Base-by-base conservation (phyloP, 139 green algal genomes). In the Closterium sp. region DNA sequence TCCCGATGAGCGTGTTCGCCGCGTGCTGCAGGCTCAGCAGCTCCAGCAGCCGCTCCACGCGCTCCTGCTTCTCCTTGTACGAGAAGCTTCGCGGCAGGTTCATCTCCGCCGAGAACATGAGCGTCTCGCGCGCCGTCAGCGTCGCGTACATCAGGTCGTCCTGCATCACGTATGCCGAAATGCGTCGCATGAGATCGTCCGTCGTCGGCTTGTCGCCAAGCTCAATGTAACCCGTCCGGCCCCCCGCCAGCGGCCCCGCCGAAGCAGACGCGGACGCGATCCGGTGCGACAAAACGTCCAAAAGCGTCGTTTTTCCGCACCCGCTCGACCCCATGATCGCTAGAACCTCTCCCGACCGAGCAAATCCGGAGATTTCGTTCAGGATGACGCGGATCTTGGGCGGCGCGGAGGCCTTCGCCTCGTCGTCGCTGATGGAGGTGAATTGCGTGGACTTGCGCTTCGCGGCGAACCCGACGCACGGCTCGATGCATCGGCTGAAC, bases 291-390 rank as follows among this genome's bases (percentile, higher is more conserved):
- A 95, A 31, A 21, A 90, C 94, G 90, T 95, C 95, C 79, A 95
- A 34, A 24, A 95, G 34, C n/a, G 88, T 93, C 38, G 94, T 91
- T 85, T 95, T 95, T 3, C 94, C 92, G 19, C 31, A 86, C n/a
- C 92, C 92, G 34, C 90, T 94, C 13, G 92, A 91, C 19, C 97
- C 97, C 96, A 98, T 97, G 89, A 98, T 93, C 1, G 97, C 97
- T 0, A 95, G 93, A 94, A 98, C 95, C 92, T 98, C 90, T 9
- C 95, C 87, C 0, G 97, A 94, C 4, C 42, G 32, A 13, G 94
- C 93, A 27, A 88, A 86, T n/a, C 87, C 90, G 31, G 89, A 92
- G 2, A 96, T 86, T 11, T 90, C 92, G 32, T 91, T 30, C 31
- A 96, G 85, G 28, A 96, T 92, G 17, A 79, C 62, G 62, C 62